Evolutionary conservation across 768 basidiomycete genomes (phyloP).

Genomic region (Mycena rebaudengoi): DNA sequence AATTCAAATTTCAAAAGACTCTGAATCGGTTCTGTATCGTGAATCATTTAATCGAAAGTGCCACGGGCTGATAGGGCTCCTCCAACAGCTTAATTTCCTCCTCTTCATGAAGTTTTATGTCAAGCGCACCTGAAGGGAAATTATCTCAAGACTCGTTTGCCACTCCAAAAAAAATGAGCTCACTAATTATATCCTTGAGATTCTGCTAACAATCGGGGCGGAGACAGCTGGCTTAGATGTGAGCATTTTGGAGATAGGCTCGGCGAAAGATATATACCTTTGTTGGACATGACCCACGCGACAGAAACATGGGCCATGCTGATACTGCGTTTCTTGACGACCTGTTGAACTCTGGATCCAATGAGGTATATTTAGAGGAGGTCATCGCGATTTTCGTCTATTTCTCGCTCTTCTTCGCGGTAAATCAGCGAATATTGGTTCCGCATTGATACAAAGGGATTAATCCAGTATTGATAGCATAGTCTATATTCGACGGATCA

Average conservation of each 20-base stretch:
- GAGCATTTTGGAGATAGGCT: too few relatives aligned
- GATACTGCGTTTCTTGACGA: slow-evolving; percentile 59
- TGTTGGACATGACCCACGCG: slow-evolving; percentile 58
- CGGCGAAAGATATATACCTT: slow-evolving; percentile 7
- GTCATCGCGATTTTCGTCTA: too few relatives aligned
- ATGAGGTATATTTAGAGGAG: too few relatives aligned
- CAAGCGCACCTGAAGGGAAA: not conserved
- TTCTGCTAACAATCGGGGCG: slow-evolving; percentile 67
- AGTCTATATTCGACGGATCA: slow-evolving; percentile 52
- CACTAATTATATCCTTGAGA: slow-evolving; percentile 61
- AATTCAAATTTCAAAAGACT: not conserved
- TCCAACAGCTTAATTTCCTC: slow-evolving; percentile 16
- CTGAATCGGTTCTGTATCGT: not conserved
- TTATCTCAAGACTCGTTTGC: too few relatives aligned
- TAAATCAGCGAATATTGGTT: too few relatives aligned
- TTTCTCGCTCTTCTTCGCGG: too few relatives aligned
- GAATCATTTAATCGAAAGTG: not conserved
- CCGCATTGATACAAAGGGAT: too few relatives aligned
- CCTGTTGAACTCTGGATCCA: slow-evolving; percentile 54
- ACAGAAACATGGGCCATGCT: slow-evolving; percentile 68
- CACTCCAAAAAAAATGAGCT: not conserved
- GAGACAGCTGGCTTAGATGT: slow-evolving; percentile 45
- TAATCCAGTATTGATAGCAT: too few relatives aligned
- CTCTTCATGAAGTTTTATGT: slow-evolving; percentile 16
- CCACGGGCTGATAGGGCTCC: slow-evolving; percentile 11